phyloP scores from a whole-genome alignment of 305 asterid genomes.

The Solanum chacoense region DNA sequence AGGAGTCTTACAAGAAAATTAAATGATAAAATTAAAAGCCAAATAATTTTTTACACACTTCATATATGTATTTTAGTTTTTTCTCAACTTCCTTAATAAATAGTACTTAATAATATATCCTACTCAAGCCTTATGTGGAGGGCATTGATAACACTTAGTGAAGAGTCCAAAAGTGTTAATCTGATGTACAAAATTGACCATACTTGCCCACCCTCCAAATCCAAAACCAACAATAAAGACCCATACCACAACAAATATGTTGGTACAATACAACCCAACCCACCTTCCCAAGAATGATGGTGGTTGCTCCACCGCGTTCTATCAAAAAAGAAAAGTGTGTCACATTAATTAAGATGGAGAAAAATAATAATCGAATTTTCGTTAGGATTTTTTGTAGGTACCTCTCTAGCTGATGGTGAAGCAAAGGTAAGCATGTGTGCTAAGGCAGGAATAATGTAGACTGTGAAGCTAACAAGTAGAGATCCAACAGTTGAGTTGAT shows the following conservation, averaged over 20 bases:
- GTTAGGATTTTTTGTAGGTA: background rate
- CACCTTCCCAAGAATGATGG: slow-evolving; percentile 59
- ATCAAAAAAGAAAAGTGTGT: background rate
- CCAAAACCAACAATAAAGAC: slow-evolving; percentile 65
- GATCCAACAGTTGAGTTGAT: slow-evolving; percentile 78
- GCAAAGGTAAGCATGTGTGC: slow-evolving; percentile 82
- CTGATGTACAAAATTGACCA: slow-evolving; percentile 50
- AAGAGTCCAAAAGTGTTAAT: slow-evolving; percentile 62
- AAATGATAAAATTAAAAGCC: slow-evolving; percentile 11
- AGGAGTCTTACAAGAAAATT: slow-evolving; percentile 5
- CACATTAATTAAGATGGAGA: background rate
- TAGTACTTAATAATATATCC: background rate
- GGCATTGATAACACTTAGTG: slow-evolving; percentile 78
- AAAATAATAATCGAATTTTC: background rate
- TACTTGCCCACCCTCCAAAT: slow-evolving; percentile 89
- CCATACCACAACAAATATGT: slow-evolving; percentile 63
- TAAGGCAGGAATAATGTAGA: slow-evolving; percentile 71
- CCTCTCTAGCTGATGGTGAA: slow-evolving; percentile 71
- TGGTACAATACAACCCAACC: slow-evolving; percentile 49
- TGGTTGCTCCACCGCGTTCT: slow-evolving; percentile 77
- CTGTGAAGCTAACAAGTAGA: slow-evolving; percentile 77
- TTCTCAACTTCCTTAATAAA: background rate
- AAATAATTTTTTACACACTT: background rate
- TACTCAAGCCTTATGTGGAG: slow-evolving; percentile 37
- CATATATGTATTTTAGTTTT: background rate